Conservation (phyloP, 1,284 basidiomycete genomes). For the Rhodotorula glutinis region DNA sequence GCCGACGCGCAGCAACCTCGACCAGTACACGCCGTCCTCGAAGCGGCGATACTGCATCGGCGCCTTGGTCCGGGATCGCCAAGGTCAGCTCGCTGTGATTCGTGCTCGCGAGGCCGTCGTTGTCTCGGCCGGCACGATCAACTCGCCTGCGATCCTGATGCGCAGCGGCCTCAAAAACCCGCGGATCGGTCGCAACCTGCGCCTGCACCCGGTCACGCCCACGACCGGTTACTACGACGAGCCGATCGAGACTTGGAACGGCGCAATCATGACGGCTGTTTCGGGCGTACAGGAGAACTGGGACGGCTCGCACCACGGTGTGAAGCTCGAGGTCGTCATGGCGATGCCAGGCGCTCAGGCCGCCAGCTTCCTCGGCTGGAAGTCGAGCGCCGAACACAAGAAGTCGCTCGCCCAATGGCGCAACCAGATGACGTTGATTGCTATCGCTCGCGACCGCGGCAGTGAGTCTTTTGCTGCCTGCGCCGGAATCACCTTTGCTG, state of each 20-base stretch:
- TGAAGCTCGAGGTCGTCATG: conserved; percentile 53
- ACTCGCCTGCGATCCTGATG: conserved; percentile 52
- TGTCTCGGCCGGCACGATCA: conserved; percentile 50
- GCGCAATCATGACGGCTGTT: conserved; percentile 52
- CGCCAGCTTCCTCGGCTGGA: conserved; percentile 47
- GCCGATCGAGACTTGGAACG: conserved; percentile 52
- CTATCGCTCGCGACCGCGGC: conserved; percentile 75
- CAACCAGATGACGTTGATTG: conserved; percentile 53
- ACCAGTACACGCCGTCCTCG: conserved; percentile 19
- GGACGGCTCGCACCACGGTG: conserved; percentile 48
- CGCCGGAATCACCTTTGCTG: neutral
- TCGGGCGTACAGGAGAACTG: conserved; percentile 46
- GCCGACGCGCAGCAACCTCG: conserved; percentile 31
- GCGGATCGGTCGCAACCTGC: conserved; percentile 52
- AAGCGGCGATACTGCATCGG: conserved; percentile 39
- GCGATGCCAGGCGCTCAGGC: conserved; percentile 49
- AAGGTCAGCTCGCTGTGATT: conserved; percentile 45
- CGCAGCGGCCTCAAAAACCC: conserved; percentile 51
- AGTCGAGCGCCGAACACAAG: conserved; percentile 49
- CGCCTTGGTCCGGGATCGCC: conserved; percentile 32
- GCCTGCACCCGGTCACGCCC: conserved; percentile 49
- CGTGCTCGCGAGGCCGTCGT: conserved; percentile 49
- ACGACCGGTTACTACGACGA: conserved; percentile 52
- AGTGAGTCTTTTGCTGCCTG: conserved; percentile 4
- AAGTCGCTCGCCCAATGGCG: conserved; percentile 41